phyloP scores from a whole-genome alignment of 345 rosid genomes.

The Raphanus raphanistrum region DNA sequence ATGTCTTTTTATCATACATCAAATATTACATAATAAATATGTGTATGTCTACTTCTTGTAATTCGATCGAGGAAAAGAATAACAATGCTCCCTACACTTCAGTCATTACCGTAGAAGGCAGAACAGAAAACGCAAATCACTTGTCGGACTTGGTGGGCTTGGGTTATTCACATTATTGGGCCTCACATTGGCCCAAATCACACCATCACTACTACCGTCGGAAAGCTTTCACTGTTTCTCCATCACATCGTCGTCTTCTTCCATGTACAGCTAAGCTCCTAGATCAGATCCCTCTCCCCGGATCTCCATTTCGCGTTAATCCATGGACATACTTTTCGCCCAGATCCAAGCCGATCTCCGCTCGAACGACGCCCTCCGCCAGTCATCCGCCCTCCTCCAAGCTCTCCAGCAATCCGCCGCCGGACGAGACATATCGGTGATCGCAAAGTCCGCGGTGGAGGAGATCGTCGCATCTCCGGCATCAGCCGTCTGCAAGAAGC shows the following conservation, averaged over 20 bases:
- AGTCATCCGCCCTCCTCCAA: conserved; percentile 84
- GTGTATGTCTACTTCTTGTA: no score
- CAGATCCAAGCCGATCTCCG: conserved; percentile 99
- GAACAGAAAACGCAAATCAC: background rate
- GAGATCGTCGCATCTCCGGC: conserved; percentile 92
- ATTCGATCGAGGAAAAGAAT: background rate
- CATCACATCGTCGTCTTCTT: conserved; percentile 5
- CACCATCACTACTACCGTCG: conserved; percentile 3
- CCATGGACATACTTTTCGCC: conserved; percentile 87
- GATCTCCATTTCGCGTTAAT: conserved; percentile 9
- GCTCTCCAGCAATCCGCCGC: conserved; percentile 98
- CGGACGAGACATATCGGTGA: conserved; percentile 83
- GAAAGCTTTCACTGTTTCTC: background rate
- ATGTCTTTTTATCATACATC: no score
- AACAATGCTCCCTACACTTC: background rate
- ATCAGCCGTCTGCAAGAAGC: conserved; percentile 96
- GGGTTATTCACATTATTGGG: background rate
- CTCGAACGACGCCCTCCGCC: conserved; percentile 96
- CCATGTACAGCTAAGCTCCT: conserved; percentile 26
- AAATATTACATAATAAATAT: no score
- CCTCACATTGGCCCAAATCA: background rate
- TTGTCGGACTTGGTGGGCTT: background rate
- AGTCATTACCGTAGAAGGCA: background rate
- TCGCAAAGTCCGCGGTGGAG: conserved; percentile 92
- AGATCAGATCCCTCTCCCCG: background rate